Percentiles rank a stretch among this genome's conserved stretches.
Evolutionary conservation across 1,284 basidiomycete genomes (phyloP).

Genomic region (Fomitopsis schrenkii): DNA sequence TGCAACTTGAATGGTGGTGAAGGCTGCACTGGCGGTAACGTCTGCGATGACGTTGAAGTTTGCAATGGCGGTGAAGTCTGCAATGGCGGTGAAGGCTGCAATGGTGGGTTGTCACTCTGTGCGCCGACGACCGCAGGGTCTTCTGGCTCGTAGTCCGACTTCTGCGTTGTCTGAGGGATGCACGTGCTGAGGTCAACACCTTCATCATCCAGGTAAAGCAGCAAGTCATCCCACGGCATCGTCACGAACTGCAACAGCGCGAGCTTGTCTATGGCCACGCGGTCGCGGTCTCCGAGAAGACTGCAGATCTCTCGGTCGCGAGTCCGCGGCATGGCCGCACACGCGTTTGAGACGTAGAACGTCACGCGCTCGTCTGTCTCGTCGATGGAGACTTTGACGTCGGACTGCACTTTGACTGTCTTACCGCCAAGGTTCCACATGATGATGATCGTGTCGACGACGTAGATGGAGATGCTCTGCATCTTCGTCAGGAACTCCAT

Average conservation of each 20-base stretch:
- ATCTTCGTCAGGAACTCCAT: background rate
- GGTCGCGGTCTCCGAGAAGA: background rate
- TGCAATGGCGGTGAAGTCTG: no score
- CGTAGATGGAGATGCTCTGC: background rate
- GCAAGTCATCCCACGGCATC: background rate
- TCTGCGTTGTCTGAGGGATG: background rate
- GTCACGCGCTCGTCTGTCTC: background rate
- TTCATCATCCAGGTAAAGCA: conserved; percentile 1
- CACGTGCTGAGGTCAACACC: background rate
- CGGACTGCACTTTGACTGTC: background rate
- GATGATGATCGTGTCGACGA: background rate
- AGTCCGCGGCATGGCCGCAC: background rate
- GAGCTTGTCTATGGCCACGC: background rate
- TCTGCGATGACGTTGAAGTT: no score
- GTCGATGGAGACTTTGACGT: background rate
- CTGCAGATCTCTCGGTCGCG: background rate
- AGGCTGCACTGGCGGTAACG: no score
- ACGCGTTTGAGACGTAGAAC: background rate
- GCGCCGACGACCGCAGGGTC: background rate
- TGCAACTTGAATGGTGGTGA: no score
- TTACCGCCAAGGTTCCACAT: background rate
- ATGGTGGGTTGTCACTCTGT: no score
- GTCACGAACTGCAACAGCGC: background rate
- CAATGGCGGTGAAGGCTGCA: no score
- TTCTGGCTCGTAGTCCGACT: background rate